Conservation (phyloP, 179 eudicot species). For the Amaranthus tricolor region DNA sequence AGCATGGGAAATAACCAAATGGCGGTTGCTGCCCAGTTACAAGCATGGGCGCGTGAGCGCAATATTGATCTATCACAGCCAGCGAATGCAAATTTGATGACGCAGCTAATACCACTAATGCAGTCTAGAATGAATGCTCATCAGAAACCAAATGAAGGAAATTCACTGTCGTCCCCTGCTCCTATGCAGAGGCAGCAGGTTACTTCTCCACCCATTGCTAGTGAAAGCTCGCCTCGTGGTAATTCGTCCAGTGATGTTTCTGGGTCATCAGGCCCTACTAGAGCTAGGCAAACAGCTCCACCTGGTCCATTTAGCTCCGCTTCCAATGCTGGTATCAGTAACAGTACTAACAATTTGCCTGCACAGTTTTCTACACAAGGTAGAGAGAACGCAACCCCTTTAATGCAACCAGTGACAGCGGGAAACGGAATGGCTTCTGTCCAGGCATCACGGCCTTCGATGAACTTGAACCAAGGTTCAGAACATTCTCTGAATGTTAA, state of each 20-base stretch:
- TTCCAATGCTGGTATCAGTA: constrained; percentile 37
- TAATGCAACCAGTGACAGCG: constrained; percentile 44
- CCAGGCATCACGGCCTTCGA: constrained; percentile 55
- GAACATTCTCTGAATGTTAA: constrained; percentile 52
- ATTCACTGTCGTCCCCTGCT: constrained; percentile 51
- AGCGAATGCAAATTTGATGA: constrained; percentile 73
- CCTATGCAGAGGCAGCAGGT: constrained; percentile 69
- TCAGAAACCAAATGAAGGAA: constrained; percentile 71
- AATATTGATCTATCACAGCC: constrained; percentile 86
- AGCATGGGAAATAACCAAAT: constrained; percentile 54
- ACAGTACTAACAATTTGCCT: constrained; percentile 36
- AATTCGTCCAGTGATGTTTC: constrained; percentile 78
- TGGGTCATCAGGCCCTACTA: constrained; percentile 62
- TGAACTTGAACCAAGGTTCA: constrained; percentile 66
- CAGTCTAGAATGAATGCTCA: constrained; percentile 78
- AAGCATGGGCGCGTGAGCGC: constrained; percentile 81
- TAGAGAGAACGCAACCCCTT: constrained; percentile 58
- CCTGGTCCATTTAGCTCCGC: constrained; percentile 49
- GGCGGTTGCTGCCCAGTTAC: constrained; percentile 81
- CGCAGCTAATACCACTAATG: constrained; percentile 76
- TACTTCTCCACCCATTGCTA: constrained; percentile 64
- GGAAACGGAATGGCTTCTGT: constrained; percentile 58
- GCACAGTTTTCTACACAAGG: constrained; percentile 48
- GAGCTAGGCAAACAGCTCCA: constrained; percentile 59
- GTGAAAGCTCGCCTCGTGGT: constrained; percentile 79